phyloP scores from a whole-genome alignment of 176 grass and related monocot species.

The Bolboschoenus planiculmis region DNA sequence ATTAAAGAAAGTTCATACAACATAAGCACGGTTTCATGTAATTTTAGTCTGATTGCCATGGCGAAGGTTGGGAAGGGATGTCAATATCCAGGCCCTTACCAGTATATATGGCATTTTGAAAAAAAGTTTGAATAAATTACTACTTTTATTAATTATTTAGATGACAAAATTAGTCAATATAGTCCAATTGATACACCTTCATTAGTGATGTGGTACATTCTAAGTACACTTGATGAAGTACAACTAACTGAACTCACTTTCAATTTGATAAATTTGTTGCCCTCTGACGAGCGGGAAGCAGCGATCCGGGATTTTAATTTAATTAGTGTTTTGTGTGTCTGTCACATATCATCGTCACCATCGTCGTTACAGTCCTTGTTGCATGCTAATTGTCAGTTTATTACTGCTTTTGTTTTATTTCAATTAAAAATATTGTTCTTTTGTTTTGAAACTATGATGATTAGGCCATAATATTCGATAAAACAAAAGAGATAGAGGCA shows the following conservation, averaged over 20 bases:
- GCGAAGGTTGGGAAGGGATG: neutral
- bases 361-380: neutral
- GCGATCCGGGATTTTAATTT: neutral
- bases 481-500: conserved; percentile 3
- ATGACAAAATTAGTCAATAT: neutral
- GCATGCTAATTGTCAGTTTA: neutral
- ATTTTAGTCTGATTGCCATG: neutral
- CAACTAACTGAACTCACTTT: neutral
- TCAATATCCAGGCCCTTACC: neutral
- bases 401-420: neutral
- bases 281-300: neutral
- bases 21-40: neutral
- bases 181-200: neutral
- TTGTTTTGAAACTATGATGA: neutral
- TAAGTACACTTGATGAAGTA: neutral
- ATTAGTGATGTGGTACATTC: neutral
- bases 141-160: neutral
- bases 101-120: neutral
- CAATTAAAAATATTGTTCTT: neutral
- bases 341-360: too few relatives aligned
- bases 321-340: too few relatives aligned
- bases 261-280: neutral
- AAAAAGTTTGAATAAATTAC: neutral
- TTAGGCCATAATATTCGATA: conserved; percentile 10
- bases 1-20: neutral